Evolutionary conservation across 257 asterid species (phyloP).

Genomic region (Lithospermum erythrorhizon): DNA sequence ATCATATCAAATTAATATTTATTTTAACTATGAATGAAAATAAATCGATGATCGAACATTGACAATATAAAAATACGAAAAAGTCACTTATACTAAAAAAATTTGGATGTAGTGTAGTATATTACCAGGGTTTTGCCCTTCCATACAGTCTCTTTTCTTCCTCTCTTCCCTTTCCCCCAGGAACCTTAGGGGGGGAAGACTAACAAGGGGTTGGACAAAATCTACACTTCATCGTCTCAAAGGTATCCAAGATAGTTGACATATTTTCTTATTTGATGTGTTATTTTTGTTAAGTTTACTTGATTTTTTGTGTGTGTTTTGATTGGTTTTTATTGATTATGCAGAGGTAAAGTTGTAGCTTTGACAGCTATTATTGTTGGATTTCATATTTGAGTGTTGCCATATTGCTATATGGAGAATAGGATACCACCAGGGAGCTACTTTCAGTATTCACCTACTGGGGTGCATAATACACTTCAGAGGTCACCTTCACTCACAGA

Average conservation of each 20-base stretch:
- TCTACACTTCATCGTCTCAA: neutral
- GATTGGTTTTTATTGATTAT: neutral
- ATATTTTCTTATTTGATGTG: neutral
- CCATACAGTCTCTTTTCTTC: neutral
- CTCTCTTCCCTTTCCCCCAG: neutral
- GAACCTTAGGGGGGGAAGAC: neutral
- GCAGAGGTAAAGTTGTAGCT: neutral
- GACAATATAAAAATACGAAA: too few species aligned
- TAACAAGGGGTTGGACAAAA: neutral
- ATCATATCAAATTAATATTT: too few species aligned
- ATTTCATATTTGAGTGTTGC: neutral
- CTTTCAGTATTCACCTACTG: conserved; percentile 61
- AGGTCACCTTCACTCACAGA: conserved; percentile 55
- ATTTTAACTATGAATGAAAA: too few species aligned
- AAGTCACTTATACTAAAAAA: too few species aligned
- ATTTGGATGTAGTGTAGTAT: too few species aligned
- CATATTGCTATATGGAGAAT: conserved; percentile 33
- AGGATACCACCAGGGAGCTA: conserved; percentile 52
- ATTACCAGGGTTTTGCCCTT: neutral
- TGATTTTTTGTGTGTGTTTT: neutral
- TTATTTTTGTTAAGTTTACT: neutral
- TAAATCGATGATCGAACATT: too few species aligned
- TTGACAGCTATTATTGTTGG: too few species aligned
- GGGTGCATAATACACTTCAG: conserved; percentile 40
- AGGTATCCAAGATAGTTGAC: neutral